Evolutionary conservation across 78 protist genomes (phyloP).

Genomic region (Cavenderia fasciculata): DNA sequence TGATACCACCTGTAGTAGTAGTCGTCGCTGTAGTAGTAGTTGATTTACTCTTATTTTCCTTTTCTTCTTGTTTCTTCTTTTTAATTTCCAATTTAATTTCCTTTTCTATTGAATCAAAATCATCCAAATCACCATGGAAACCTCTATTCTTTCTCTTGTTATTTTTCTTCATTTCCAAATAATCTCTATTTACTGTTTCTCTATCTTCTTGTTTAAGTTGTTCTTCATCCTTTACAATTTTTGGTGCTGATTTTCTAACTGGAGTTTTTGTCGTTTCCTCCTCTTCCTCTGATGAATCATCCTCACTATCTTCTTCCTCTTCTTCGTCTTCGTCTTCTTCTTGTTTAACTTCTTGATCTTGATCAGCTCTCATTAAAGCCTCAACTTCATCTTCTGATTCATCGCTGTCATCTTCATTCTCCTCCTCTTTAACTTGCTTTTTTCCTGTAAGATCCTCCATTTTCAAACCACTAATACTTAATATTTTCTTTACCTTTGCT

Average conservation of each 20-base stretch:
- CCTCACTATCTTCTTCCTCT: background rate
- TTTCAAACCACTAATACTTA: background rate
- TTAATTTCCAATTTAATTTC: background rate
- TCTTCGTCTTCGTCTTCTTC: background rate
- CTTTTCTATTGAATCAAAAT: background rate
- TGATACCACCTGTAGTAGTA: background rate
- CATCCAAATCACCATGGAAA: slow-evolving; percentile 15
- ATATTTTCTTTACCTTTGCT: slow-evolving; percentile 3
- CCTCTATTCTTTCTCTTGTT: slow-evolving; percentile 42
- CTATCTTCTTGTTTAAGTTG: slow-evolving; percentile 52
- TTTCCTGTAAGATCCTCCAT: background rate
- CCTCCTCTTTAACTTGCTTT: background rate
- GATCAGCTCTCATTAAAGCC: background rate
- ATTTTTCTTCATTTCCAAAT: background rate
- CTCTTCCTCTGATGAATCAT: background rate
- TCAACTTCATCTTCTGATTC: background rate
- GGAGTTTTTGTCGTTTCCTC: background rate
- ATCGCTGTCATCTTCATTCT: background rate
- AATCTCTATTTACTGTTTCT: slow-evolving; percentile 21
- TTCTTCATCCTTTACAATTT: slow-evolving; percentile 19
- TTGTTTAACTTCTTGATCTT: background rate
- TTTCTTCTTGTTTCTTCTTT: background rate
- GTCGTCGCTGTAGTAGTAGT: background rate
- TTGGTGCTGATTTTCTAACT: slow-evolving; percentile 4
- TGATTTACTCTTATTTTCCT: background rate